phyloP scores from a whole-genome alignment of 2,329 filamentous ascomycete species.

The Pyrenochaeta sp. region DNA sequence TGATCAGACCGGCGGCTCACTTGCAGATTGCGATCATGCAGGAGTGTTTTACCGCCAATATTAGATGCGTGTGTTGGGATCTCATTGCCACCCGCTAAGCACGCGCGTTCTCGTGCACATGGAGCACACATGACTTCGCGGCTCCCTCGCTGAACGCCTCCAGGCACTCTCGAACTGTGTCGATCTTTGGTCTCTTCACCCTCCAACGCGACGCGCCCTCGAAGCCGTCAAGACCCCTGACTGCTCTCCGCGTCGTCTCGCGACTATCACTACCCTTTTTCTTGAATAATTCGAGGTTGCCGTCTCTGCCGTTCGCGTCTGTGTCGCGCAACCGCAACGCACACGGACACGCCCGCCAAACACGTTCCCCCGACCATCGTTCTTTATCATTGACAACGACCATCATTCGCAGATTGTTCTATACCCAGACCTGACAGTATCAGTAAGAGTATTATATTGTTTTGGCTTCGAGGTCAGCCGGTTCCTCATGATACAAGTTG shows the following conservation, averaged over 20 bases:
- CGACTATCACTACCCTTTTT: constrained; percentile 10
- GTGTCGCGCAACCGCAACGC: constrained; percentile 5
- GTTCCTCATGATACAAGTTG: constrained; percentile 19
- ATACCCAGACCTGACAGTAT: not conserved
- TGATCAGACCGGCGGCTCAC: constrained; percentile 22
- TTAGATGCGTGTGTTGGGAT: constrained; percentile 18
- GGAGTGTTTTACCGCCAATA: constrained; percentile 15
- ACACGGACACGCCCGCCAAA: constrained; percentile 1
- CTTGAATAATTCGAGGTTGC: constrained; percentile 2
- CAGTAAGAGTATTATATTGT: not conserved
- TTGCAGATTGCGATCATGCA: constrained; percentile 22
- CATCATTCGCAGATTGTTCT: constrained; percentile 4
- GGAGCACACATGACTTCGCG: constrained; percentile 25
- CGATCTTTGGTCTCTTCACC: constrained; percentile 16
- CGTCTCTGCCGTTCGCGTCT: constrained; percentile 30
- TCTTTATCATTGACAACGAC: constrained; percentile 2
- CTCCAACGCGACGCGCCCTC: constrained; percentile 27
- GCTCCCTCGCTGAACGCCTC: constrained; percentile 10
- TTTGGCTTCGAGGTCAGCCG: constrained; percentile 2
- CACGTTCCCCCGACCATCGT: constrained; percentile 15
- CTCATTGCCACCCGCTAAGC: constrained; percentile 29
- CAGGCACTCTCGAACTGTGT: constrained; percentile 22
- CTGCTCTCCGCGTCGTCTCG: constrained; percentile 10
- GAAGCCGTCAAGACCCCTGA: constrained; percentile 10
- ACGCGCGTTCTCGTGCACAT: constrained; percentile 24